Evolutionary conservation across 148 eudicot species (phyloP), one percentile per base, ranked within the genome.

Genomic region (Euryodendron excelsum): DNA sequence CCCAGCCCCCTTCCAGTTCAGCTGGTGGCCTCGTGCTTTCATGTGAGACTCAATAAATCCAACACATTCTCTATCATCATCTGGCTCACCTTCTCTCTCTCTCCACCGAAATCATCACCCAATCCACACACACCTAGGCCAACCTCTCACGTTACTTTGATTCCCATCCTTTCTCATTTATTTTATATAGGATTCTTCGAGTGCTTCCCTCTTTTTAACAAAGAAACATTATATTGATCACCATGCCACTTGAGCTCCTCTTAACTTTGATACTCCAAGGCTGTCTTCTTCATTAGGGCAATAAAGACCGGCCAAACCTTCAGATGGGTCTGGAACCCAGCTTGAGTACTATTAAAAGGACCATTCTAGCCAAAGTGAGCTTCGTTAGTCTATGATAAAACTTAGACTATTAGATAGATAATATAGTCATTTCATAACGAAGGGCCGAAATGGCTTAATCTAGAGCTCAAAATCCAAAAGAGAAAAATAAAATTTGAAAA

Each of bases 21-120:
- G 37, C 50, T 48, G 60, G 25, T 36, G 64, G 48, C 80, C 80
- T 81, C 85, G 81, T 82, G 85, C 85, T 21, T 82, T 78, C 85
- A 78, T 82, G 85, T 82, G 84, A 74, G 62, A 65, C 73, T 78
- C 78, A 48, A 66, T 82, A 73, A 78, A 64, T 55, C 59, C 69
- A 82, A 73, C 84, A 73, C 81, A 73, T 82, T 72, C 80, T 63
- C 66, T 52, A 48, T 81, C 80, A 70, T 70, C 60, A 70, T 70
- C 80, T 69, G 21, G n/a, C 63, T 47, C 72, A 5, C 27, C 77
- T 65, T 73, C 65, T 74, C 77, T 79, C 60, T 59, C 68, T 48
- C 62, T 41, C 75, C 25, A 50, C 61, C 50, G 0, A 37, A 0
- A 59, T 52, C 68, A 58, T n/a, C 39, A 58, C 52, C 76, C 69